Conservation (phyloP, 2,329 filamentous ascomycete species). For the Pleurostoma richardsiae region DNA sequence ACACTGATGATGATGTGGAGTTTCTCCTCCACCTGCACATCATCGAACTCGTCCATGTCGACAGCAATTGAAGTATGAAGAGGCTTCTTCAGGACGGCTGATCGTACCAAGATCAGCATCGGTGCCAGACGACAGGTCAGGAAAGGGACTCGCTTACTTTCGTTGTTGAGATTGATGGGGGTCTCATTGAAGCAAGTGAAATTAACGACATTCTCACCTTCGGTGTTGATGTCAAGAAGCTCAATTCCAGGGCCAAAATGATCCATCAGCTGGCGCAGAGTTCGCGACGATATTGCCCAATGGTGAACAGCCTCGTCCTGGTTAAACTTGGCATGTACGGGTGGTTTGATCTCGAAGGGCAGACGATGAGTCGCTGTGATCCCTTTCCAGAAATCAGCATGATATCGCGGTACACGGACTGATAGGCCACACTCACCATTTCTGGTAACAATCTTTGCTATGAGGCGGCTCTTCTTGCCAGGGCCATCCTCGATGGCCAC, state of each 20-base stretch:
- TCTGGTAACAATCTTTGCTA: slow-evolving; percentile 68
- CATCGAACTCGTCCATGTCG: slow-evolving; percentile 71
- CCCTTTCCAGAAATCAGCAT: slow-evolving; percentile 31
- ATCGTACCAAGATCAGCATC: neutral
- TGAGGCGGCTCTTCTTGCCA: slow-evolving; percentile 66
- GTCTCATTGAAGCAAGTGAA: slow-evolving; percentile 83
- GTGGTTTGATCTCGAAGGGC: slow-evolving; percentile 68
- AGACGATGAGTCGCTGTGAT: slow-evolving; percentile 74
- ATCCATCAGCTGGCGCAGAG: slow-evolving; percentile 70
- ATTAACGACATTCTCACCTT: slow-evolving; percentile 66
- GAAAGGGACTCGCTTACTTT: slow-evolving; percentile 33
- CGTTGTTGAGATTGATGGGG: slow-evolving; percentile 55
- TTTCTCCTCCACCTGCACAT: slow-evolving; percentile 68
- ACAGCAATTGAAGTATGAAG: slow-evolving; percentile 75
- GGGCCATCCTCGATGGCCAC: slow-evolving; percentile 68
- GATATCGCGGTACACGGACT: neutral
- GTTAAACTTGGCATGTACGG: slow-evolving; percentile 73
- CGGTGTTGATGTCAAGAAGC: slow-evolving; percentile 72
- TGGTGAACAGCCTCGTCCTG: slow-evolving; percentile 59
- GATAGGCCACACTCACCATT: slow-evolving; percentile 45
- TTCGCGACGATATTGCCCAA: slow-evolving; percentile 69
- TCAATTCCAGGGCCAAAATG: slow-evolving; percentile 78
- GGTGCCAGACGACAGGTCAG: neutral
- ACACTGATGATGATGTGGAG: slow-evolving; percentile 77
- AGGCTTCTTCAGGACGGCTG: slow-evolving; percentile 73